These are phyloP conservation scores for Gentiana dahurica DNA, from an alignment of 257 asterid genomes.

Conservation along the genomic window DNA sequence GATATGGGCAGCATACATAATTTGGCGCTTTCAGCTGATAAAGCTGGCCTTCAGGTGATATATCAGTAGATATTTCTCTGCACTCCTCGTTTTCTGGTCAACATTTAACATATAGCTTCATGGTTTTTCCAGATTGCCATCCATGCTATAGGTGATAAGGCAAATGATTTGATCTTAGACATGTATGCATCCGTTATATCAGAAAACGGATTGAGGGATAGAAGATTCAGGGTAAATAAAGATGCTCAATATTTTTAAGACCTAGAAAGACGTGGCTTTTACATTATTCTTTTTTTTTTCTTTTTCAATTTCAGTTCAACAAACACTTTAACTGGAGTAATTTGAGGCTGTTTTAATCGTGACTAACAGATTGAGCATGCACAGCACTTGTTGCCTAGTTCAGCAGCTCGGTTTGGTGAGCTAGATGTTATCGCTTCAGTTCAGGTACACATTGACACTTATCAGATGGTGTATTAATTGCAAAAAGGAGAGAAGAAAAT, in stretches of 20 bases:
- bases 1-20: slow-evolving; percentile 46
- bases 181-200: slow-evolving; percentile 61
- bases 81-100: neutral
- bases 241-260: slow-evolving; percentile 8
- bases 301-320: too few species aligned
- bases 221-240: slow-evolving; percentile 68
- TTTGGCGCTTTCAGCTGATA: slow-evolving; percentile 66
- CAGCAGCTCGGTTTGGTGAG: slow-evolving; percentile 67
- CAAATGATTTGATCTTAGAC: slow-evolving; percentile 79
- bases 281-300: too few species aligned
- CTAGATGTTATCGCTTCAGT: slow-evolving; percentile 74
- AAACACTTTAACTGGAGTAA: too few species aligned
- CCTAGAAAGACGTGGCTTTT: slow-evolving; percentile 3
- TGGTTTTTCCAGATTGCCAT: slow-evolving; percentile 56
- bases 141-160: slow-evolving; percentile 93
- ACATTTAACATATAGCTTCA: neutral
- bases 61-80: neutral
- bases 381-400: slow-evolving; percentile 79
- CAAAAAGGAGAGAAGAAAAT: too few species aligned
- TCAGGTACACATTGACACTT: slow-evolving; percentile 38
- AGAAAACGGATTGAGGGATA: slow-evolving; percentile 59
- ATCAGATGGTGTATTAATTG: too few species aligned
- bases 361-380: slow-evolving; percentile 85
- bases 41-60: slow-evolving; percentile 82
- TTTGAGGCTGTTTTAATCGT: slow-evolving; percentile 4